Percentiles rank a stretch among this genome's conserved stretches.
phyloP scores from a whole-genome alignment of 2,329 filamentous ascomycete species.

The Elsinoe necatrix region DNA sequence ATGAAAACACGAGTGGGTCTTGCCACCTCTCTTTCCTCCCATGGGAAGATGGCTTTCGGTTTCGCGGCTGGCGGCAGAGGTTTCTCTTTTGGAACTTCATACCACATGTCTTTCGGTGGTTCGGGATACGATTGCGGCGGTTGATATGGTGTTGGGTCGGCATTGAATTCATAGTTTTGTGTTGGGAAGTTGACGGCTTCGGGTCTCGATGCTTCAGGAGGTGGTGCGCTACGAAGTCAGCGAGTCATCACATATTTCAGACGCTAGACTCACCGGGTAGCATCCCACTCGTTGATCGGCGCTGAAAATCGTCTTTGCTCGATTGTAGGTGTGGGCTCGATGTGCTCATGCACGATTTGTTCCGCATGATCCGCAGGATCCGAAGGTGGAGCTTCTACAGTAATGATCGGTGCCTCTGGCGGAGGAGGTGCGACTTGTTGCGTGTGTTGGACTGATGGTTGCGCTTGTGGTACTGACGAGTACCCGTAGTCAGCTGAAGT shows the following conservation, averaged over 20 bases:
- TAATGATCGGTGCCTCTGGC: conserved; percentile 27
- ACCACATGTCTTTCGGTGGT: conserved; percentile 82
- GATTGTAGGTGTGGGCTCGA: conserved; percentile 37
- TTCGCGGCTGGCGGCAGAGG: conserved; percentile 51
- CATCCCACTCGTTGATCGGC: conserved; percentile 55
- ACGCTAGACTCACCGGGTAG: conserved; percentile 42
- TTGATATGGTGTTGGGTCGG: conserved; percentile 64
- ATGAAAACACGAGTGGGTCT: conserved; percentile 58
- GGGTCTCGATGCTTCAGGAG: conserved; percentile 60
- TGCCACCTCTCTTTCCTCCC: conserved; percentile 64
- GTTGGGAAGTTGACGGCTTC: conserved; percentile 79
- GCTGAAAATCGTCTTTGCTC: conserved; percentile 47
- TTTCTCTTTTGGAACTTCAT: conserved; percentile 58
- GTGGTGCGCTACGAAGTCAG: conserved; percentile 27
- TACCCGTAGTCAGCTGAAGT: not conserved
- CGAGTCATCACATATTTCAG: not conserved
- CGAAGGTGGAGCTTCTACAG: conserved; percentile 37
- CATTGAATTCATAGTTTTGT: conserved; percentile 75
- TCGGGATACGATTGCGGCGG: conserved; percentile 71
- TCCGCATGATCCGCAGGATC: conserved; percentile 37
- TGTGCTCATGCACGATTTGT: conserved; percentile 35
- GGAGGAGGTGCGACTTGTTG: conserved; percentile 6
- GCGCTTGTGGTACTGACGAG: conserved; percentile 3
- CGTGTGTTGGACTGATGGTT: not conserved
- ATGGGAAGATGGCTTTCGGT: conserved; percentile 74